Evolutionary conservation across 225 moss, liverwort and hornwort genomes (phyloP), one percentile per base, ranked within the genome.

Genomic region (Bryoerythrophyllum caledonicum): DNA sequence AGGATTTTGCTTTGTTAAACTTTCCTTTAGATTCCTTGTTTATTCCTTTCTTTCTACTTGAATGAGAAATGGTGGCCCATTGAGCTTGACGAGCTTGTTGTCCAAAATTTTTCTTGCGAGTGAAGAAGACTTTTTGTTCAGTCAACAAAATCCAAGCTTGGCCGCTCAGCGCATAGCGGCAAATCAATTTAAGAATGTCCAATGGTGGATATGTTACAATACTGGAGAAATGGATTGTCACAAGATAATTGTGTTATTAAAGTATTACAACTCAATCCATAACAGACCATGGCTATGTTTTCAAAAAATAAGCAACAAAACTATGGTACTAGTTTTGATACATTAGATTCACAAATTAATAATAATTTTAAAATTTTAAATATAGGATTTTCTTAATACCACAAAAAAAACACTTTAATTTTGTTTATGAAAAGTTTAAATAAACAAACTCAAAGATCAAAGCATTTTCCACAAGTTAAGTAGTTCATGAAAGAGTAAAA

Each of bases 71-170:
- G 44, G 81, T 74, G 14, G 89, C 85, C 93, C 93, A 93, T 70
- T 93, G 91, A 15, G 93, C 91, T 80, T 93, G 89, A 24, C 91
- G 77, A 4, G 79, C 76, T 74, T 93, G 78, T 52, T 77, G 82
- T 49, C 92, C 92, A 65, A 73, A 92, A 79, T 92, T 90, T 74
- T 76, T 75, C 34, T 92, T 84, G 20, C 81, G 81, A 72, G 87
- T 87, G 78, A 92, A 90, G 20, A 87, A 86, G 12, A 92, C 79
- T 74, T 82, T 90, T 16, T 76, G 74, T 77, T 92, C 92, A 3
- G 84, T 89, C 65, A 92, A 69, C 59, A 92, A 56, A 7, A 74
- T 57, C 92, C 92, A 92, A 52, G 92, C 92, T 53, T 82, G 78
- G 52, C 92, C 92, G 55, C 85, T 90, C 70, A 88, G 55, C 11